Conservation (phyloP, 306 rosid genomes). For the Quercus agrifolia region DNA sequence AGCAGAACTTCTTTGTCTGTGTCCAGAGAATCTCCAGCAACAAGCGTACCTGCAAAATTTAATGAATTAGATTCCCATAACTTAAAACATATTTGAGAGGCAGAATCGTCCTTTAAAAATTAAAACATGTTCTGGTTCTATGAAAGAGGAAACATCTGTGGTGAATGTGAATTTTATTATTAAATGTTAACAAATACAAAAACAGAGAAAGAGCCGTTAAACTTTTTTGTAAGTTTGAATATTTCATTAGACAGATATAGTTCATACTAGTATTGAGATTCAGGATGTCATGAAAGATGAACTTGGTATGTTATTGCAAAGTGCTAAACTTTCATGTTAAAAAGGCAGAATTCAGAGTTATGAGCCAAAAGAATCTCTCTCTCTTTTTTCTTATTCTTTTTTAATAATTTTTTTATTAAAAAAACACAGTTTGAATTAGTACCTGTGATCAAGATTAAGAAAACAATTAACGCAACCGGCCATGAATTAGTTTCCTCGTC, state of each 20-base stretch:
- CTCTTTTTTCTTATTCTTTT: no score
- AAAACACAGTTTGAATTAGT: slow-evolving; percentile 1
- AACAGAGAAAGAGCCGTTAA: background rate
- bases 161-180: background rate
- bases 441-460: slow-evolving; percentile 52
- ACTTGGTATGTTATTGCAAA: background rate
- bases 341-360: background rate
- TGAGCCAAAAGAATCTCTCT: no score
- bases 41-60: slow-evolving; percentile 26
- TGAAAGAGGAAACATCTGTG: background rate
- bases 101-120: slow-evolving; percentile 20
- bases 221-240: background rate
- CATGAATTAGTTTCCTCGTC: slow-evolving; percentile 42
- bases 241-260: background rate
- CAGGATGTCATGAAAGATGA: background rate
- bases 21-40: slow-evolving; percentile 48
- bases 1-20: slow-evolving; percentile 61
- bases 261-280: background rate
- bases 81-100: background rate
- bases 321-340: background rate
- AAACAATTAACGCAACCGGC: slow-evolving; percentile 27
- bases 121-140: background rate
- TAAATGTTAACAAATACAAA: slow-evolving; percentile 14
- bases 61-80: background rate
- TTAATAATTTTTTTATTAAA: background rate